phyloP scores from a whole-genome alignment of 345 rosid genomes.

The Durio zibethinus region DNA sequence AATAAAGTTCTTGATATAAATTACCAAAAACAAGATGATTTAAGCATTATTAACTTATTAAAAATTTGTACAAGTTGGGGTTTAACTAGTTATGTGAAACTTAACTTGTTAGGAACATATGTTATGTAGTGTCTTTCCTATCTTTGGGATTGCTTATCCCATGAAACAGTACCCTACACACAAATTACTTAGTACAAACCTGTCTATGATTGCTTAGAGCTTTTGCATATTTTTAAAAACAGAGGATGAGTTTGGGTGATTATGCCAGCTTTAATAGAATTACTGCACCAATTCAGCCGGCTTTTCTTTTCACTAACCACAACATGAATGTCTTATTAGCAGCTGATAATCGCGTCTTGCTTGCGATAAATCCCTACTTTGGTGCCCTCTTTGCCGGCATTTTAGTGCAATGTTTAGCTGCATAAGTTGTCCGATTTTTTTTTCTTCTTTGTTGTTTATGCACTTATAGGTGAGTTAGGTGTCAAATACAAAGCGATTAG shows the following conservation, averaged over 20 bases:
- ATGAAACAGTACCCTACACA: background rate
- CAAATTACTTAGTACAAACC: background rate
- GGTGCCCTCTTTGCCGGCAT: constrained; percentile 39
- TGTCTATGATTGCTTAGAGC: background rate
- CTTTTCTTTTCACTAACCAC: background rate
- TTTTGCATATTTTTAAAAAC: background rate
- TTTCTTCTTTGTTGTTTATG: constrained; percentile 17
- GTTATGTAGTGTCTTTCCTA: no score
- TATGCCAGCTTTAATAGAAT: no score
- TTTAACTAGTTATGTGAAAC: background rate
- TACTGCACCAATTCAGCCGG: background rate
- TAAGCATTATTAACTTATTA: background rate
- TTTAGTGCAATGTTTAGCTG: constrained; percentile 29
- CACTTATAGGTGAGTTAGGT: background rate
- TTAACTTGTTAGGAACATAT: no score
- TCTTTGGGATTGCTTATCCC: background rate
- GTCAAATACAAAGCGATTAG: constrained; percentile 8
- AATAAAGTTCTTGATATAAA: background rate
- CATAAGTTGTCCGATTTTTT: background rate
- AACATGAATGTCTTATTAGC: constrained; percentile 16
- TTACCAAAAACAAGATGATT: background rate
- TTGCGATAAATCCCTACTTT: constrained; percentile 13
- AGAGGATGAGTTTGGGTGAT: background rate
- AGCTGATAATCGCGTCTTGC: constrained; percentile 7
- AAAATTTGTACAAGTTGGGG: background rate